These are phyloP conservation scores for Mimosa bimucronata DNA, from an alignment of 306 rosid species.

Conservation along the genomic window DNA sequence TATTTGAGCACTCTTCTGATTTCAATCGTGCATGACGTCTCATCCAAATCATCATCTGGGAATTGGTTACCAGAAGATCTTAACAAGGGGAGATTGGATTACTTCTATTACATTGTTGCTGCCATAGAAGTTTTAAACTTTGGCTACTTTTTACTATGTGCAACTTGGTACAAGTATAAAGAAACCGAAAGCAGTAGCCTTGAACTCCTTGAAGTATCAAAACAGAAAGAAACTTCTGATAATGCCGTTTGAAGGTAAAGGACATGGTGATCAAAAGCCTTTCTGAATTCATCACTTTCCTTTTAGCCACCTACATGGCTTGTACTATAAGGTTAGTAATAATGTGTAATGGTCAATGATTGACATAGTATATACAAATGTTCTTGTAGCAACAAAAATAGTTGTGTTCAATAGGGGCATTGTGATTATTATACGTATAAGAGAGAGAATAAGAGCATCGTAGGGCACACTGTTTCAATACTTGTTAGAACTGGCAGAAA, in stretches of 20 bases:
- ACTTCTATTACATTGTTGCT: constrained; percentile 50
- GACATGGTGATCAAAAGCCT: constrained; percentile 4
- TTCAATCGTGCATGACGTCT: constrained; percentile 38
- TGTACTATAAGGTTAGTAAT: neutral
- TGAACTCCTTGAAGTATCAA: constrained; percentile 23
- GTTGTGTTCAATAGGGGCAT: neutral
- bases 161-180: constrained; percentile 60
- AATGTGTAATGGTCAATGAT: neutral
- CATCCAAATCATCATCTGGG: constrained; percentile 37
- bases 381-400: neutral
- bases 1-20: constrained; percentile 56
- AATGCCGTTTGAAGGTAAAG: constrained; percentile 18
- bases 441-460: neutral
- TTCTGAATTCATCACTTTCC: neutral
- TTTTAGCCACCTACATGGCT: neutral
- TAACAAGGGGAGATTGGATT: constrained; percentile 62
- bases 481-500: neutral
- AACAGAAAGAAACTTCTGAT: constrained; percentile 11
- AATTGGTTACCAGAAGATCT: constrained; percentile 67
- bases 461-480: neutral
- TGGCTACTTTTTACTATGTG: constrained; percentile 50
- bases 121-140: constrained; percentile 44
- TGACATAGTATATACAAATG: neutral
- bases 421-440: no score
- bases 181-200: constrained; percentile 24